Percentiles rank a stretch among this genome's conserved stretches.
Conservation (phyloP, 2,329 filamentous ascomycete species). For the Ophiocordyceps camponoti-floridani region DNA sequence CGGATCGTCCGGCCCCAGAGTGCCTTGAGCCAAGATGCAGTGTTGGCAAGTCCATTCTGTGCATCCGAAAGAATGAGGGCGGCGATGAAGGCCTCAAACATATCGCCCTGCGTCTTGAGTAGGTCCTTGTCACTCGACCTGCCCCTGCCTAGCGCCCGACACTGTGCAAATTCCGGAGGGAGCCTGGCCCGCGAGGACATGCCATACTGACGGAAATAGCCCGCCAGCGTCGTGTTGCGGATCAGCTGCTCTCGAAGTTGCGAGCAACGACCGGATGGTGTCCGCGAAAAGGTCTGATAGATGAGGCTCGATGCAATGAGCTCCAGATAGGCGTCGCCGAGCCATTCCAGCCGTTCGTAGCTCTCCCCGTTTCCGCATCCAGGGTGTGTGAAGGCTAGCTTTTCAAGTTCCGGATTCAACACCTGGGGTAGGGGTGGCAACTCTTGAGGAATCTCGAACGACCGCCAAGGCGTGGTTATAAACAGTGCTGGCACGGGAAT, state of each 20-base stretch:
- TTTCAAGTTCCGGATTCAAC: constrained; percentile 37
- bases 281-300: constrained; percentile 47
- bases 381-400: constrained; percentile 49
- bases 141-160: constrained; percentile 7
- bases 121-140: constrained; percentile 29
- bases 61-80: constrained; percentile 55
- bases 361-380: constrained; percentile 19
- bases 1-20: constrained; percentile 54
- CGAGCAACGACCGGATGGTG: constrained; percentile 50
- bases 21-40: constrained; percentile 52
- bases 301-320: constrained; percentile 60
- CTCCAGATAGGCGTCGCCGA: constrained; percentile 77
- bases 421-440: constrained; percentile 45
- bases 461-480: constrained; percentile 26
- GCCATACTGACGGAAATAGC: constrained; percentile 52
- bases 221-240: constrained; percentile 60
- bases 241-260: constrained; percentile 65
- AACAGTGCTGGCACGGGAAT: constrained; percentile 4
- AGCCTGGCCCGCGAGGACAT: constrained; percentile 47
- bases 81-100: constrained; percentile 83
- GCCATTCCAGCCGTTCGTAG: constrained; percentile 77
- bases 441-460: constrained; percentile 24
- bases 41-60: constrained; percentile 38
- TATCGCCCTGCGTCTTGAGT: constrained; percentile 63
- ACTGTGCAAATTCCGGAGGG: constrained; percentile 23